Conservation (phyloP, 2,329 filamentous ascomycete genomes). For the Cylindrodendrum hubeiense region DNA sequence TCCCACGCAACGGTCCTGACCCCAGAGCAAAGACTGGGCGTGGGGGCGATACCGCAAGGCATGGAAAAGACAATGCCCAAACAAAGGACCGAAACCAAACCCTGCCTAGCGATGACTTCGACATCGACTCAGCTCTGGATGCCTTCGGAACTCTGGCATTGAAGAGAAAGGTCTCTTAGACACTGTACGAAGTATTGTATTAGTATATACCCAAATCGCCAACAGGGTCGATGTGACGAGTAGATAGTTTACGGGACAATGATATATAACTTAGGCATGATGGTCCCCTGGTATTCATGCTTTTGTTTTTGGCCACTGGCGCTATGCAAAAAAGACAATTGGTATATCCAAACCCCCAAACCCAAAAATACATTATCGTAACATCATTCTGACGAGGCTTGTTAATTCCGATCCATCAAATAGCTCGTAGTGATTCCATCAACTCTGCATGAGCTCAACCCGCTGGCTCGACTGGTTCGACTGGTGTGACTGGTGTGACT, state of each 20-base stretch:
- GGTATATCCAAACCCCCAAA: conserved; percentile 17
- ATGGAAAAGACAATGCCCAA: neutral
- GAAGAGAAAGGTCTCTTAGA: neutral
- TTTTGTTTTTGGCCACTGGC: neutral
- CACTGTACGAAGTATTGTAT: conserved; percentile 10
- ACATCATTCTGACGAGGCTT: neutral
- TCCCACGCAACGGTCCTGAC: neutral
- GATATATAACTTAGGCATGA: neutral
- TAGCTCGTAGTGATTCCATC: neutral
- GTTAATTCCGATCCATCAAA: neutral
- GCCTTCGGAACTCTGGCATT: neutral
- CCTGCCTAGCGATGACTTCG: neutral
- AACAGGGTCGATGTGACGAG: neutral
- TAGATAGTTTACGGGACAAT: conserved; percentile 2
- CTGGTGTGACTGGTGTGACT: conserved; percentile 7
- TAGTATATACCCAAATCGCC: conserved; percentile 3
- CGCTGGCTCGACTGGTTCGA: neutral
- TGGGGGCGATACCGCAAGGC: neutral
- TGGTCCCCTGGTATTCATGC: neutral
- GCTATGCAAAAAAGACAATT: conserved; percentile 16
- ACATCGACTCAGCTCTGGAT: neutral
- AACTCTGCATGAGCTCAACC: conserved; percentile 18
- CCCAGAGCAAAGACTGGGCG: neutral
- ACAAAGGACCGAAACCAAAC: neutral
- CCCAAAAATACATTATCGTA: conserved; percentile 6